Evolutionary conservation across 345 rosid species (phyloP), one percentile per base, ranked within the genome.

Genomic region (Lepidium didymum): DNA sequence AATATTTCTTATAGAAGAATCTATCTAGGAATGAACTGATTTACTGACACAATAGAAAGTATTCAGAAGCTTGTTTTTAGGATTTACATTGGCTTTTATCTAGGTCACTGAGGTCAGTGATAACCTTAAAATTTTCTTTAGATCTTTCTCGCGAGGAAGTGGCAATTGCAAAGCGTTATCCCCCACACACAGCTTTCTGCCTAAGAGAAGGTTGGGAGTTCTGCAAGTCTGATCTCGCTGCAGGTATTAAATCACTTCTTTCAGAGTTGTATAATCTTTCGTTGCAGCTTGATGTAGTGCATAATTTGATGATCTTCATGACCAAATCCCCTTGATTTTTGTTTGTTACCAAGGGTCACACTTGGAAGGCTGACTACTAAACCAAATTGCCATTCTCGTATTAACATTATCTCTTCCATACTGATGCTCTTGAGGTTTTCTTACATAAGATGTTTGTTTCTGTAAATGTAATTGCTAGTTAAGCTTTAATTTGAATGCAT

Each of bases 201-300:
- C 79, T 93, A 59, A 83, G 96, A 84, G 90, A 87, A 79, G 98
- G 98, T 65, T 90, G 96, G 97, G 98, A 93, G 78, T 81, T 93
- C 68, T 90, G 91, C 82, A 89, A 81, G 68, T 83, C 96, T 64
- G 96, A 93, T 44, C 84, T 75, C 31, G 97, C 97, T 18, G 82
- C 92, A 81, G 98, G 98, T 93, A 42, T 35, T 58, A 34, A 56
- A 72, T 79, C 64, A 40, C 67, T 58, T 66, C 8, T 57, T 29
- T 29, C 56, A 67, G 31, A 65, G 54, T 41, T 56, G 6, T 64
- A 21, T 14, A 49, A 33, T 74, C 36, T 19, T 64, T 73, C 33
- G 49, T 49, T 14, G 41, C 41, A 6, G 61, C 61, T 58, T 65
- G 67, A 65, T 58, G 66, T 64, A 63, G 34, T 13, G 27, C 41